These are phyloP conservation scores for Santalum album DNA, from an alignment of 164 flowering plant species.

Conservation along the genomic window DNA sequence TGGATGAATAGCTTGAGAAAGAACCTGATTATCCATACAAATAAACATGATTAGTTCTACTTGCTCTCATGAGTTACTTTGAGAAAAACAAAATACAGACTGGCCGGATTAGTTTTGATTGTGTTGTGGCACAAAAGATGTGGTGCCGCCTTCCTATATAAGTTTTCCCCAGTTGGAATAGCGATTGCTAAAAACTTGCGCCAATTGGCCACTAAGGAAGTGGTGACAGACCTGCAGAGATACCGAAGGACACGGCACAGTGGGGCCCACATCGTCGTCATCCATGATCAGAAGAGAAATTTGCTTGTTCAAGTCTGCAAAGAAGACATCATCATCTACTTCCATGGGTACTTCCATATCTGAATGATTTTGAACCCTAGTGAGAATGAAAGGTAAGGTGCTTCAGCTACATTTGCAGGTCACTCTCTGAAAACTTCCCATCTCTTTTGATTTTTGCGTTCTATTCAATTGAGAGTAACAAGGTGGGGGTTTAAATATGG, in stretches of 20 bases:
- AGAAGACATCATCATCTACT: constrained; percentile 67
- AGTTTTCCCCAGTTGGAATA: too few relatives aligned
- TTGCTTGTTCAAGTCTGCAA: constrained; percentile 68
- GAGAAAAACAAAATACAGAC: too few relatives aligned
- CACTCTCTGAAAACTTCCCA: not conserved
- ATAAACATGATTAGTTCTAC: not conserved
- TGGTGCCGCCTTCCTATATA: too few relatives aligned
- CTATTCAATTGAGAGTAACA: not conserved
- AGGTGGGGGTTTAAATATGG: constrained; percentile 25
- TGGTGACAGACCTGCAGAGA: constrained; percentile 41
- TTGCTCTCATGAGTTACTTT: too few relatives aligned
- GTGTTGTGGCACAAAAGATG: too few relatives aligned
- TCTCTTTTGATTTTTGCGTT: constrained; percentile 5
- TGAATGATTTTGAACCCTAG: not conserved
- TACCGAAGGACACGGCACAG: constrained; percentile 31
- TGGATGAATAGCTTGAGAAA: constrained; percentile 27
- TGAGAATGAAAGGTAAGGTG: not conserved
- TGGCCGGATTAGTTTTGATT: too few relatives aligned
- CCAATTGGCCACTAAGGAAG: too few relatives aligned
- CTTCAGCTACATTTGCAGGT: not conserved
- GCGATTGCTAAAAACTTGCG: too few relatives aligned
- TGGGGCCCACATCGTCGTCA: constrained; percentile 23
- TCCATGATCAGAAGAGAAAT: constrained; percentile 81
- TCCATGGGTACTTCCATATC: constrained; percentile 35
- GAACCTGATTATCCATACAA: constrained; percentile 24